Evolutionary conservation across 2,329 filamentous ascomycete species (phyloP), one percentile per base, ranked within the genome.

Genomic region (Podosphaera aphanis): DNA sequence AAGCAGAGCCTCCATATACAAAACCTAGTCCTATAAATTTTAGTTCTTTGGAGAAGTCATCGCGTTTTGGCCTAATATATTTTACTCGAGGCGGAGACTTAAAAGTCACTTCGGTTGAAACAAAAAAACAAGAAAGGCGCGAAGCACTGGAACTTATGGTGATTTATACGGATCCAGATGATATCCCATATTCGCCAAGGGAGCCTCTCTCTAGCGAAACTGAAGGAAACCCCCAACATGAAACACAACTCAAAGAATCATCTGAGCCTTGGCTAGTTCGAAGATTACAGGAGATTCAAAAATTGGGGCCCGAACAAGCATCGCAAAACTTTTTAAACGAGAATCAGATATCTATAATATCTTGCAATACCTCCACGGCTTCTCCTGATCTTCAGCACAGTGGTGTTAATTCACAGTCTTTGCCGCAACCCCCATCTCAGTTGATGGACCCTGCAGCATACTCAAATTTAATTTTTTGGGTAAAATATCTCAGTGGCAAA

Each of bases 141-240:
- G 74, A 77, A 54, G 67, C 66, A 41, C 64, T 64, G 10, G 73
- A 75, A 53, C 63, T 79, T 29, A 74, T 79, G 68, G 70, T 57
- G 31, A 49, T 60, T 19, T 61, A 61, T 43, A 58, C 55, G 20
- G 56, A 59, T 52, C 51, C 51, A 13, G 51, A 49, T 44, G 59
- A 61, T 43, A 60, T 61, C 41, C 59, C 59, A 21, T 51, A 52
- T 15, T 56, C 58, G 8, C 52, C 59, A 16, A 61, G 57, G 41
- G 58, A 60, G 47, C 55, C 57, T 40, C 46, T 52, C 13, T 40
- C 48, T 39, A 19, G 35, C 25, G 51, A 50, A 41, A 46, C 39
- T 20, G 25, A 45, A 43, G 44, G 39, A 27, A 45, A 48, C 40
- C 25, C 16, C 19, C 31, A 48, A 16, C 41, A 42, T 27, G 51